These are phyloP conservation scores for Candida smagusa DNA, from an alignment of 1,139 yeast species.

Conservation along the genomic window DNA sequence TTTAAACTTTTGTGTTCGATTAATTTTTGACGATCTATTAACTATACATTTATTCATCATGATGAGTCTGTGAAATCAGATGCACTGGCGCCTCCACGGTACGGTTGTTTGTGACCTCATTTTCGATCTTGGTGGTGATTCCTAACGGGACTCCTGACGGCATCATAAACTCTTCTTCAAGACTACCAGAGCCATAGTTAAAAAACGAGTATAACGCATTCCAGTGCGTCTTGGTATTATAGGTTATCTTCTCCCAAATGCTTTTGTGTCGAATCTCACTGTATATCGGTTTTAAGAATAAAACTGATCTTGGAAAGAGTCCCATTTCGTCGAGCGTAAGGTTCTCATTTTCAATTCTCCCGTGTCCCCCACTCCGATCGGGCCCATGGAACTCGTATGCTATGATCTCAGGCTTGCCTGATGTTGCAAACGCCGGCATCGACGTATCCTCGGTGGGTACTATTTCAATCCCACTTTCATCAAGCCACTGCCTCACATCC, in stretches of 20 bases:
- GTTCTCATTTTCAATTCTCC: slow-evolving; percentile 46
- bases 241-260: slow-evolving; percentile 14
- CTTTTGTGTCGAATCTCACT: slow-evolving; percentile 12
- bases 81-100: too few relatives aligned
- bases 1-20: too few relatives aligned
- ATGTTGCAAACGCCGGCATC: slow-evolving; percentile 38
- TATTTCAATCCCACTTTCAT: slow-evolving; percentile 43
- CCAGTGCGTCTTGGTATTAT: slow-evolving; percentile 19
- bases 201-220: slow-evolving; percentile 40
- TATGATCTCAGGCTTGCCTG: slow-evolving; percentile 31
- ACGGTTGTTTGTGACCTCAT: too few relatives aligned
- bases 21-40: background rate
- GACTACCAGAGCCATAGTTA: slow-evolving; percentile 28
- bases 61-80: too few relatives aligned
- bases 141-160: too few relatives aligned
- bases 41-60: background rate
- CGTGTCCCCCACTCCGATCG: slow-evolving; percentile 38
- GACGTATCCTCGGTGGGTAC: slow-evolving; percentile 9
- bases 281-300: slow-evolving; percentile 57
- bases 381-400: slow-evolving; percentile 40
- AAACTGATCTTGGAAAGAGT: slow-evolving; percentile 63
- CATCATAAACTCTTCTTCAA: too few relatives aligned
- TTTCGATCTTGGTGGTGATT: too few relatives aligned
- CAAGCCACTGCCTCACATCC: slow-evolving; percentile 65
- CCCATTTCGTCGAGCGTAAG: slow-evolving; percentile 44